Conservation (phyloP, 2,329 filamentous ascomycete species). For the Botrytis fragariae region DNA sequence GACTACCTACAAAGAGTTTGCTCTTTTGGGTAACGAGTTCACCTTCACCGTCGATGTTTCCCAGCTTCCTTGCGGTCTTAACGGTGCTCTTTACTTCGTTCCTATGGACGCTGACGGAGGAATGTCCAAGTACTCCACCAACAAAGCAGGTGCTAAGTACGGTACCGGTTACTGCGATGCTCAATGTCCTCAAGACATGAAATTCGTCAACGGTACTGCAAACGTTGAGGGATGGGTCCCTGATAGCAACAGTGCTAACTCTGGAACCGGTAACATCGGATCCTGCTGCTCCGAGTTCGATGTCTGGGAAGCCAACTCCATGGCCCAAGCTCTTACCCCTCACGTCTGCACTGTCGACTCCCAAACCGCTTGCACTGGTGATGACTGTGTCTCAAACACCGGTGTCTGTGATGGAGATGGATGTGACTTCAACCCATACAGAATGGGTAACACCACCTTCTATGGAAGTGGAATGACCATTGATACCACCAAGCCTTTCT, state of each 20-base stretch:
- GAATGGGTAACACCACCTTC: conserved; percentile 53
- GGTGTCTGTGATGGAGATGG: conserved; percentile 54
- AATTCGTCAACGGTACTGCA: conserved; percentile 48
- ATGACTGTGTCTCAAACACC: conserved; percentile 1
- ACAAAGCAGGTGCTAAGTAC: conserved; percentile 53
- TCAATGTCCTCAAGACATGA: conserved; percentile 36
- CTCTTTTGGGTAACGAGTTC: conserved; percentile 52
- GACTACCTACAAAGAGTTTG: conserved; percentile 57
- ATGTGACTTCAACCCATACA: conserved; percentile 60
- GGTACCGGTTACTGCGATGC: conserved; percentile 26
- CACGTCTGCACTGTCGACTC: conserved; percentile 50
- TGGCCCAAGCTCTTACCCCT: conserved; percentile 56
- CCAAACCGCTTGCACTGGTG: conserved; percentile 35
- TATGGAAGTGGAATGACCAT: conserved; percentile 53
- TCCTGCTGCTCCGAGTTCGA: conserved; percentile 67
- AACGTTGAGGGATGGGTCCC: conserved; percentile 53
- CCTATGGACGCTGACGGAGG: conserved; percentile 63
- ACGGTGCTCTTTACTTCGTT: conserved; percentile 67
- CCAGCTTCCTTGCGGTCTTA: conserved; percentile 64
- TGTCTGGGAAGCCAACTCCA: conserved; percentile 60
- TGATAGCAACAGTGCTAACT: conserved; percentile 49
- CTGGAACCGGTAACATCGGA: conserved; percentile 49
- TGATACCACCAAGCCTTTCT: conserved; percentile 51
- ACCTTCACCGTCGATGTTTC: conserved; percentile 67
- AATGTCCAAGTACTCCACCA: conserved; percentile 44